These are phyloP conservation scores for Brassica nigra DNA, from an alignment of 345 rosid species.

Conservation along the genomic window DNA sequence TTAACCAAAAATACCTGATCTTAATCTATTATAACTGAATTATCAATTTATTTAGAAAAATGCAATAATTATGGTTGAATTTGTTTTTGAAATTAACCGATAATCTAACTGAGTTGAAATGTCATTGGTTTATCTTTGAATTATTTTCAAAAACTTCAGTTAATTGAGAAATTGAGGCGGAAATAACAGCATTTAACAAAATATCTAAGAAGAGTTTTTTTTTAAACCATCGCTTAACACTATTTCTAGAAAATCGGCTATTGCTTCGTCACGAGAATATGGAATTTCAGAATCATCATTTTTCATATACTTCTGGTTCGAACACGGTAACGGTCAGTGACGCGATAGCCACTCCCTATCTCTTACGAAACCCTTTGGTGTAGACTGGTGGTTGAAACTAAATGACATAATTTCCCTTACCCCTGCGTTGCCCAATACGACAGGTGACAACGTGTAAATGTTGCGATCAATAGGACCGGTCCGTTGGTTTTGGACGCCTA, in stretches of 20 bases:
- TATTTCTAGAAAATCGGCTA: not conserved
- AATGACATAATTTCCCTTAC: not conserved
- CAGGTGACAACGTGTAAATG: not conserved
- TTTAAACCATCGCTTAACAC: too few species aligned
- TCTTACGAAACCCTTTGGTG: not conserved
- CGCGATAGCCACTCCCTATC: not conserved
- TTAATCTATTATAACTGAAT: too few species aligned
- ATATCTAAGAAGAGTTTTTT: not conserved
- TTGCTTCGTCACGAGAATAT: not conserved
- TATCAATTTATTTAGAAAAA: too few species aligned
- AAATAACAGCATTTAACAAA: not conserved
- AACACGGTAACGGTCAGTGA: not conserved
- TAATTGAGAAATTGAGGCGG: not conserved
- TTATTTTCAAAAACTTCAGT: not conserved
- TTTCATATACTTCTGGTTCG: not conserved
- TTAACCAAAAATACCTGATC: too few species aligned
- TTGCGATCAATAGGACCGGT: too few species aligned
- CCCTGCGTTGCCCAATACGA: not conserved
- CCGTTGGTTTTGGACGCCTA: too few species aligned
- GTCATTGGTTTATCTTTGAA: too few species aligned
- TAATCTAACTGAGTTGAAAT: too few species aligned
- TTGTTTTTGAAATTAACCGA: too few species aligned
- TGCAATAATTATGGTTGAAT: too few species aligned
- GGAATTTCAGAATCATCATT: not conserved
- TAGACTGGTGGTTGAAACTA: not conserved